Percentiles rank a stretch among this genome's conserved stretches.
phyloP scores from a whole-genome alignment of 73 alveolate species.

The Stentor coeruleus region DNA sequence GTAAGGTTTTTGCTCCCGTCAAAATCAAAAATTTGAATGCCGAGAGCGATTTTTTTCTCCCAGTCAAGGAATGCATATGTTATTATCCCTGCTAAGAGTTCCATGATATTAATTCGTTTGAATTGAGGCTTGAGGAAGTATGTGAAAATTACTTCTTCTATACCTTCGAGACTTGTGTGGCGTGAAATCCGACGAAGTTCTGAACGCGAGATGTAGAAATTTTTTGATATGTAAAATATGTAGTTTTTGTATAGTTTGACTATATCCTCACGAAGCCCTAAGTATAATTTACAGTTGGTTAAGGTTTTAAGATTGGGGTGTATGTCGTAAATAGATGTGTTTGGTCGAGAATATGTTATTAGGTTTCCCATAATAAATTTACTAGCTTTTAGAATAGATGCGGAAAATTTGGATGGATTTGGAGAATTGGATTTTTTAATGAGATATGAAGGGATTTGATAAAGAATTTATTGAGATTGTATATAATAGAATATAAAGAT shows the following conservation, averaged over 20 bases:
- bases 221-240: too few species aligned
- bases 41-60: background rate
- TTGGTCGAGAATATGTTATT: too few species aligned
- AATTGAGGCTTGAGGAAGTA: background rate
- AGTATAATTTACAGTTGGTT: conserved; percentile 5
- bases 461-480: too few species aligned
- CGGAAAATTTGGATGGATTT: too few species aligned
- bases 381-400: too few species aligned
- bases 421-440: too few species aligned
- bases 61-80: background rate
- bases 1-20: conserved; percentile 24
- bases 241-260: background rate
- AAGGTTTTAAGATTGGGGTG: too few species aligned
- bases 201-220: background rate
- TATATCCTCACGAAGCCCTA: background rate
- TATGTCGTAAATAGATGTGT: too few species aligned
- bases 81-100: background rate
- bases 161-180: background rate
- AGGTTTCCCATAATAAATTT: too few species aligned
- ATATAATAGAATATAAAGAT: too few species aligned
- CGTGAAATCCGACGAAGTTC: background rate
- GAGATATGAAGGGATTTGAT: too few species aligned
- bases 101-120: background rate
- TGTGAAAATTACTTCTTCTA: conserved; percentile 14
- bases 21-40: background rate